Evolutionary conservation across 805 yeast genomes (phyloP).

Genomic region (Diddensiella caesifluorescens): DNA sequence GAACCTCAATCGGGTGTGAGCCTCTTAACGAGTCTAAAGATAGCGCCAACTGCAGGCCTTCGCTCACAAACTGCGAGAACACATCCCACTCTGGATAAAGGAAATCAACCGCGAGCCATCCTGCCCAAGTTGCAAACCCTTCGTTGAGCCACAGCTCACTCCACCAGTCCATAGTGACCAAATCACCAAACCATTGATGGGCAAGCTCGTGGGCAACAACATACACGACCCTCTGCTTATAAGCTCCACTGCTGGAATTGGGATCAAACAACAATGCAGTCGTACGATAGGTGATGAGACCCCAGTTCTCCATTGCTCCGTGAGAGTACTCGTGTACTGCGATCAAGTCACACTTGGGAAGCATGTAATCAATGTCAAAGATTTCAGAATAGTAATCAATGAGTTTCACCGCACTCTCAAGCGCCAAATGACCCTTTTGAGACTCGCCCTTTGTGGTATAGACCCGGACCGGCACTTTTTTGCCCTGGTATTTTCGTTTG

Average conservation of each 20-base stretch:
- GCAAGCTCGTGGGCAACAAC: constrained; percentile 87
- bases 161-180: constrained; percentile 93
- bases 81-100: constrained; percentile 83
- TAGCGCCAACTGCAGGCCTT: constrained; percentile 67
- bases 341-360: constrained; percentile 77
- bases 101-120: constrained; percentile 75
- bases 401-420: constrained; percentile 69
- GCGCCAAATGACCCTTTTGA: constrained; percentile 64
- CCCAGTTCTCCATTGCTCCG: constrained; percentile 87
- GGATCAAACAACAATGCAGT: constrained; percentile 69
- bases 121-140: constrained; percentile 89
- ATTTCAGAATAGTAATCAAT: constrained; percentile 66
- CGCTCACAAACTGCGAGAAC: constrained; percentile 74
- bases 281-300: constrained; percentile 68
- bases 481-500: constrained; percentile 39
- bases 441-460: constrained; percentile 77
- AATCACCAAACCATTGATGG: constrained; percentile 88
- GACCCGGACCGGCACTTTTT: constrained; percentile 71
- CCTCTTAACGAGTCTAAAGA: constrained; percentile 68
- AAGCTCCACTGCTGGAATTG: constrained; percentile 51
- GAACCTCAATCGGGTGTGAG: constrained; percentile 82
- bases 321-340: constrained; percentile 81
- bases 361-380: constrained; percentile 70
- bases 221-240: constrained; percentile 73
- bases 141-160: constrained; percentile 85